Percentiles rank a stretch among this genome's conserved stretches.
Evolutionary conservation across 495 filamentous ascomycete genomes (phyloP).

Genomic region (Aspergillus ostianus): DNA sequence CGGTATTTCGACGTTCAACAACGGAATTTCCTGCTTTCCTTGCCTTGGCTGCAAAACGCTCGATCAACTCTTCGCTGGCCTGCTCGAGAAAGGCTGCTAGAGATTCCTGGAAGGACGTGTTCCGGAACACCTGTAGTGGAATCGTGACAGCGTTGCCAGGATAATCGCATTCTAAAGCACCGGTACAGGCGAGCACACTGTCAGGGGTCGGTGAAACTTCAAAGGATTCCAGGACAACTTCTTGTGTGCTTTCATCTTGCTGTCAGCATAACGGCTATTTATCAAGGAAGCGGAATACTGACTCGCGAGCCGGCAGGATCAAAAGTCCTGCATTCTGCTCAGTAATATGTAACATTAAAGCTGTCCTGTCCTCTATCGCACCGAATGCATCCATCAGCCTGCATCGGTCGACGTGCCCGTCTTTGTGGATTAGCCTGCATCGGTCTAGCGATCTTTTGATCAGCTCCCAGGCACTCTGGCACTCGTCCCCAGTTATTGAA

Average conservation of each 20-base stretch:
- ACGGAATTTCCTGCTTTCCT: conserved; percentile 45
- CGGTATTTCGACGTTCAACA: conserved; percentile 53
- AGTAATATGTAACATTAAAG: conserved; percentile 45
- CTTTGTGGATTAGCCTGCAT: not conserved
- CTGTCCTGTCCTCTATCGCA: not conserved
- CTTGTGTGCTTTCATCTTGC: conserved; percentile 5
- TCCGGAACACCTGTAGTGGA: conserved; percentile 26
- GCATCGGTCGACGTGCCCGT: not conserved
- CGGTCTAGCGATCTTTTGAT: not conserved
- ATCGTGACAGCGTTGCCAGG: conserved; percentile 37
- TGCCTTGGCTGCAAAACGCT: conserved; percentile 47
- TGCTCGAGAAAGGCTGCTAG: conserved; percentile 56
- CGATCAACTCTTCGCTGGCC: conserved; percentile 54
- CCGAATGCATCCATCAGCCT: not conserved
- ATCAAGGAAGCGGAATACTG: conserved; percentile 21
- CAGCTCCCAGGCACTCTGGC: not conserved
- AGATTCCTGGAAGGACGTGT: conserved; percentile 43
- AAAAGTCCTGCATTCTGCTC: conserved; percentile 56
- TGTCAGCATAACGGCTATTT: not conserved
- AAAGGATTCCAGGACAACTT: conserved; percentile 51
- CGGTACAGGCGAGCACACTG: conserved; percentile 37
- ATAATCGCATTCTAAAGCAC: conserved; percentile 47
- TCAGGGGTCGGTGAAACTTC: conserved; percentile 51
- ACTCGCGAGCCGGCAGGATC: conserved; percentile 37
- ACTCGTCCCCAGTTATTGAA: not conserved